Evolutionary conservation across 164 flowering plant genomes (phyloP).

Genomic region (Annona squamosa): DNA sequence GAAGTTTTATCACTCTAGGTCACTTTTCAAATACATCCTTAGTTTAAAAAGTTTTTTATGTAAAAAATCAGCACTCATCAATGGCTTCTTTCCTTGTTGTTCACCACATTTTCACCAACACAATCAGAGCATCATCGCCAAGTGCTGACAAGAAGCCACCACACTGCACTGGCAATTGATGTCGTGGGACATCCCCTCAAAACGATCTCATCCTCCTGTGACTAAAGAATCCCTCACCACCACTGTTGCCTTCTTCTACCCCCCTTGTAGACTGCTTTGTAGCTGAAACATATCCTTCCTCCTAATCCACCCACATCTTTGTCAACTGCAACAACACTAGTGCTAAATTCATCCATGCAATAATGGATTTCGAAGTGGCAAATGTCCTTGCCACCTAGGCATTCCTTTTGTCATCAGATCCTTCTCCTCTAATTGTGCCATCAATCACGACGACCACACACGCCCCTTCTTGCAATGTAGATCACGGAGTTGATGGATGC

Average conservation of each 20-base stretch:
- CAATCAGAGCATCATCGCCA: too few relatives aligned
- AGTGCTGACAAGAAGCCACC: too few relatives aligned
- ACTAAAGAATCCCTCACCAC: conserved; percentile 18
- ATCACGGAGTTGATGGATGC: conserved; percentile 51
- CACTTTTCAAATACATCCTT: too few relatives aligned
- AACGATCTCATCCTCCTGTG: too few relatives aligned
- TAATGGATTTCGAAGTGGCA: conserved; percentile 16
- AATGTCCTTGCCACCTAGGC: conserved; percentile 31
- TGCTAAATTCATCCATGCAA: conserved; percentile 39
- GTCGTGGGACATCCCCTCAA: too few relatives aligned
- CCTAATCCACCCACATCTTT: conserved; percentile 18
- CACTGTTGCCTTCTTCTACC: conserved; percentile 20
- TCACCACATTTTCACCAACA: too few relatives aligned
- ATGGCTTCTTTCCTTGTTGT: too few relatives aligned
- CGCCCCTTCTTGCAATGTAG: conserved; percentile 37
- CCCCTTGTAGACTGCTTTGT: conserved; percentile 32
- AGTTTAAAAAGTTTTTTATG: too few relatives aligned
- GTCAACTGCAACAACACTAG: conserved; percentile 26
- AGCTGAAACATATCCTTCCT: background rate
- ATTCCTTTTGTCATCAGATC: conserved; percentile 42
- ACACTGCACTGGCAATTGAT: too few relatives aligned
- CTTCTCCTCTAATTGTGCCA: conserved; percentile 34
- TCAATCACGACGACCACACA: conserved; percentile 43
- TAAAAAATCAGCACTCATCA: too few relatives aligned
- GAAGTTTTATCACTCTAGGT: too few relatives aligned